Evolutionary conservation across 306 rosid species (phyloP).

Genomic region (Benincasa hispida): DNA sequence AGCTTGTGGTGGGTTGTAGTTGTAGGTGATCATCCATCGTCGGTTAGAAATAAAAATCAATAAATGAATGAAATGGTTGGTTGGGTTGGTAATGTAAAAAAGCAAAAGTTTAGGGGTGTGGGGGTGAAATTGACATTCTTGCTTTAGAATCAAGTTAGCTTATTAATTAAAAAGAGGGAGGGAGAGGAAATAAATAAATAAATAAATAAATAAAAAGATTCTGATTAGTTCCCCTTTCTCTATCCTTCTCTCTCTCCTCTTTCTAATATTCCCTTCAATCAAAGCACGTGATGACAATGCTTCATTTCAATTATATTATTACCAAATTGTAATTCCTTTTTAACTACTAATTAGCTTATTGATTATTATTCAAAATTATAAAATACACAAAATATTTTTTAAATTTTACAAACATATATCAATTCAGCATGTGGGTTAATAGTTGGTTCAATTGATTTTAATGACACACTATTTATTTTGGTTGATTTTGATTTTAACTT

Average conservation of each 20-base stretch:
- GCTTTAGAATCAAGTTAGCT: slow-evolving; percentile 8
- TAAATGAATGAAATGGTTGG: not conserved
- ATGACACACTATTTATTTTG: no score
- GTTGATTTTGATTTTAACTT: no score
- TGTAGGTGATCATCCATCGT: no score
- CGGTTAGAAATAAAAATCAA: no score
- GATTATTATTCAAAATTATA: no score
- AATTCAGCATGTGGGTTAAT: no score
- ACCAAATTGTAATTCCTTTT: no score
- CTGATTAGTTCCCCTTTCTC: slow-evolving; percentile 3
- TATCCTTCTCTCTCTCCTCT: not conserved
- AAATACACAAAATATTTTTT: no score
- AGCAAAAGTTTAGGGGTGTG: not conserved
- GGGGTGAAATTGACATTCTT: not conserved
- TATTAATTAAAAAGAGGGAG: not conserved
- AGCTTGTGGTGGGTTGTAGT: no score
- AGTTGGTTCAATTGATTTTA: no score
- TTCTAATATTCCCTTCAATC: slow-evolving; percentile 3
- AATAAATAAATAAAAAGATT: not conserved
- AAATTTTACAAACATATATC: no score
- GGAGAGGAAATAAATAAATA: fast-evolving
- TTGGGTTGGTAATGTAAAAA: slow-evolving; percentile 6
- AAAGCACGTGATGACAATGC: not conserved
- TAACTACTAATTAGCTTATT: no score
- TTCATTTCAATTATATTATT: not conserved